Evolutionary conservation across 208 protist species (phyloP), one percentile per base, ranked within the genome.

Genomic region (Naegleria gruberi): DNA sequence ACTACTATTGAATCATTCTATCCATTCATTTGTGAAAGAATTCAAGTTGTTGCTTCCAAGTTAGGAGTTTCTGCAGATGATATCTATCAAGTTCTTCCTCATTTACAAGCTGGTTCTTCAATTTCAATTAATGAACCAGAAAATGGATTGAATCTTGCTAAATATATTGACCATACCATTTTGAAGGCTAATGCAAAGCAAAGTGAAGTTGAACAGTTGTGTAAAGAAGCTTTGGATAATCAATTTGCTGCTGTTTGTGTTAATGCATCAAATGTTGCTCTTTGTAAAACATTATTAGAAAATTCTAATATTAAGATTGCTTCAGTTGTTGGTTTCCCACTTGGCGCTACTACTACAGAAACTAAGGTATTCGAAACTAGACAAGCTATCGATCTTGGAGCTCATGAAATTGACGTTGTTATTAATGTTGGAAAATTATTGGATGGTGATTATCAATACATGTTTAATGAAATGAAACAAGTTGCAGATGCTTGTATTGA

Each of bases 401-500:
- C 95, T 4, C 55, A 93, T 34, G 97, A 99, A 89, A 93, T 99
- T 41, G 97, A 99, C 92, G 97, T 98, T 96, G 97, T 99, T 41
- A 91, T 98, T 42, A 98, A 98, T 92, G 91, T 98, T 34, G 97
- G 97, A 46, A 91, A 90, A 17, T 57, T 98, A 37, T 96, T 97
- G 92, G 95, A 96, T 84, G 94, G 93, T 89, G 91, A 95, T 89
- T 98, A 97, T 91, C 6, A n/a, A 17, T 92, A 92, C 46, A 96
- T 98, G 40, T 96, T 94, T 89, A 91, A 92, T 0, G 97, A 98
- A 89, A 96, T 98, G 84, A 93, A 94, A 83, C 92, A 90, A 15
- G 94, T 98, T 34, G 90, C 93, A 10, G 89, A 92, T 73, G 94
- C 94, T 3, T 94, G 94, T 89, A 87, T 46, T 0, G 81, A 82